Percentiles rank a stretch among this genome's conserved stretches.
phyloP scores from a whole-genome alignment of 2,329 filamentous ascomycete species.

The Exophiala spinifera region DNA sequence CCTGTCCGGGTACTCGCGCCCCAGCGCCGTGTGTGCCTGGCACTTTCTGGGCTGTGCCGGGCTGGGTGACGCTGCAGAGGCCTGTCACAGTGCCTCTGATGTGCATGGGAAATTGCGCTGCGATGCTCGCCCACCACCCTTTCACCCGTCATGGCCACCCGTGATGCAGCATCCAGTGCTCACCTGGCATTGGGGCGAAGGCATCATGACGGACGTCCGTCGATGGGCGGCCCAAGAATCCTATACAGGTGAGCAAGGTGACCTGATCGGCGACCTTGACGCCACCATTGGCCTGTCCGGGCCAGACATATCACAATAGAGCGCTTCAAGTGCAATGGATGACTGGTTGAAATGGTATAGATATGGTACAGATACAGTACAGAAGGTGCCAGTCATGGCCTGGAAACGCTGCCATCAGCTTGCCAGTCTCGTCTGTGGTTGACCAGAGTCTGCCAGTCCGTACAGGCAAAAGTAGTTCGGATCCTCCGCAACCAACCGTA shows the following conservation, averaged over 20 bases:
- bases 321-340: conserved; percentile 8
- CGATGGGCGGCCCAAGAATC: not conserved
- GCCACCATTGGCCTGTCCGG: conserved; percentile 9
- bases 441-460: not conserved
- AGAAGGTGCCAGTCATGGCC: conserved; percentile 8
- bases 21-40: not conserved
- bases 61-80: conserved; percentile 20
- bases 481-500: not conserved
- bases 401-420: not conserved
- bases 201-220: not conserved
- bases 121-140: conserved; percentile 19
- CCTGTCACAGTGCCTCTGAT: conserved; percentile 23
- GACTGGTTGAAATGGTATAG: conserved; percentile 6
- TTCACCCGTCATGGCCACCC: not conserved
- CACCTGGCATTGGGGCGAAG: not conserved
- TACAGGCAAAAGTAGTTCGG: not conserved
- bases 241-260: conserved; percentile 1
- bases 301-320: conserved; percentile 14
- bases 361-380: conserved; percentile 6
- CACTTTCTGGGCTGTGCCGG: conserved; percentile 12
- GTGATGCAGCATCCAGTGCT: conserved; percentile 15
- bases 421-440: not conserved
- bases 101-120: conserved; percentile 27
- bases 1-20: conserved; percentile 1
- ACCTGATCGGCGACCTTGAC: conserved; percentile 6